These are phyloP conservation scores for Leptographium procerum DNA, from an alignment of 2,329 filamentous ascomycete genomes.

Conservation along the genomic window DNA sequence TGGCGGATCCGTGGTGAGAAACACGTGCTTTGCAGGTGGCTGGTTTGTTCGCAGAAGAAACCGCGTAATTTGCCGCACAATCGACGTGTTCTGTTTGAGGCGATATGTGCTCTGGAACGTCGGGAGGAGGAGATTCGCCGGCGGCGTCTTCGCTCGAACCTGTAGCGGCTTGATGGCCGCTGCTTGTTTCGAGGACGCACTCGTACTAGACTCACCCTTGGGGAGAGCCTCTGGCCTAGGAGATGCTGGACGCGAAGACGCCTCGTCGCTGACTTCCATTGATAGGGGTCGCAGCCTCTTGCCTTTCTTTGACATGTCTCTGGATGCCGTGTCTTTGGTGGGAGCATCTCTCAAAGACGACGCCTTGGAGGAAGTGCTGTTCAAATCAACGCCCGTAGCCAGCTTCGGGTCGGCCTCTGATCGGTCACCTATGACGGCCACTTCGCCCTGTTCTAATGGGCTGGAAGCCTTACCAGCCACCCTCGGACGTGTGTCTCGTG, in stretches of 20 bases:
- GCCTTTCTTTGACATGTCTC: slow-evolving; percentile 23
- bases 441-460: slow-evolving; percentile 31
- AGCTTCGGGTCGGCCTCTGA: slow-evolving; percentile 43
- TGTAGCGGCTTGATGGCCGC: neutral
- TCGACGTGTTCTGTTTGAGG: slow-evolving; percentile 55
- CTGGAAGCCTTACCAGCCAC: slow-evolving; percentile 18
- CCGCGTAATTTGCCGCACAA: slow-evolving; percentile 54
- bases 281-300: slow-evolving; percentile 37
- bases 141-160: slow-evolving; percentile 23
- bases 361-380: slow-evolving; percentile 24
- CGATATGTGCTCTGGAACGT: slow-evolving; percentile 58
- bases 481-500: slow-evolving; percentile 38
- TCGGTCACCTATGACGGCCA: slow-evolving; percentile 46
- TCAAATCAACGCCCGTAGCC: slow-evolving; percentile 32
- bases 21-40: slow-evolving; percentile 56
- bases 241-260: slow-evolving; percentile 22
- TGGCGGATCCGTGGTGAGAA: slow-evolving; percentile 54
- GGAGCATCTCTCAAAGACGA: slow-evolving; percentile 21
- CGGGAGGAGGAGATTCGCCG: slow-evolving; percentile 57
- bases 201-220: slow-evolving; percentile 15
- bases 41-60: slow-evolving; percentile 46
- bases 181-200: slow-evolving; percentile 3
- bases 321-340: slow-evolving; percentile 8
- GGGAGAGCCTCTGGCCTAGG: slow-evolving; percentile 20
- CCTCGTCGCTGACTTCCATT: slow-evolving; percentile 31